phyloP scores from a whole-genome alignment of 179 eudicot genomes.

The Patellifolia procumbens region DNA sequence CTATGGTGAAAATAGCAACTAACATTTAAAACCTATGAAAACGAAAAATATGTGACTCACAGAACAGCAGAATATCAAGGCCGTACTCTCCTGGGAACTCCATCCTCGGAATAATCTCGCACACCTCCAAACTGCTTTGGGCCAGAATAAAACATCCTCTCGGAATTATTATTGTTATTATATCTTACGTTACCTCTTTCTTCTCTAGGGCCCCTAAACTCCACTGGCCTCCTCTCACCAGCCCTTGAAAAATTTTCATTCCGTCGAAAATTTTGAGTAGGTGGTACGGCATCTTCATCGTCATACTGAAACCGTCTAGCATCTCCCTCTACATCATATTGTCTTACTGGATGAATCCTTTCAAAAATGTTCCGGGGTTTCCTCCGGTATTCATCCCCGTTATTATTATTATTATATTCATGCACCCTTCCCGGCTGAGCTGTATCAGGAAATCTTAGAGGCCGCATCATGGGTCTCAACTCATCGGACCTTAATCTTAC shows the following conservation, averaged over 20 bases:
- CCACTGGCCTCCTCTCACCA: constrained; percentile 39
- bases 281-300: constrained; percentile 32
- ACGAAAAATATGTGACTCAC: constrained; percentile 7
- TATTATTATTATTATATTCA: constrained; percentile 23
- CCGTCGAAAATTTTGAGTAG: constrained; percentile 29
- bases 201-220: constrained; percentile 39
- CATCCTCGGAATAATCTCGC: constrained; percentile 39
- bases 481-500: constrained; percentile 47
- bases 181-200: constrained; percentile 33
- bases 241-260: constrained; percentile 23
- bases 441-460: constrained; percentile 45
- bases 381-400: constrained; percentile 38
- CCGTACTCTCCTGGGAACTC: constrained; percentile 27
- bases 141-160: constrained; percentile 31
- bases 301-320: constrained; percentile 49
- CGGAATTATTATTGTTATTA: constrained; percentile 21
- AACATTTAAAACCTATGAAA: neutral
- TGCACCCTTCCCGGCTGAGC: constrained; percentile 42
- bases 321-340: constrained; percentile 35
- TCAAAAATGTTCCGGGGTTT: constrained; percentile 44
- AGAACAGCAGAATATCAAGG: neutral
- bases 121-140: constrained; percentile 33
- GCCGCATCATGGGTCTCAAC: constrained; percentile 41
- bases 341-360: constrained; percentile 45
- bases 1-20: neutral